phyloP scores from a whole-genome alignment of 805 yeast species.

The Diddensiella caesifluorescens region DNA sequence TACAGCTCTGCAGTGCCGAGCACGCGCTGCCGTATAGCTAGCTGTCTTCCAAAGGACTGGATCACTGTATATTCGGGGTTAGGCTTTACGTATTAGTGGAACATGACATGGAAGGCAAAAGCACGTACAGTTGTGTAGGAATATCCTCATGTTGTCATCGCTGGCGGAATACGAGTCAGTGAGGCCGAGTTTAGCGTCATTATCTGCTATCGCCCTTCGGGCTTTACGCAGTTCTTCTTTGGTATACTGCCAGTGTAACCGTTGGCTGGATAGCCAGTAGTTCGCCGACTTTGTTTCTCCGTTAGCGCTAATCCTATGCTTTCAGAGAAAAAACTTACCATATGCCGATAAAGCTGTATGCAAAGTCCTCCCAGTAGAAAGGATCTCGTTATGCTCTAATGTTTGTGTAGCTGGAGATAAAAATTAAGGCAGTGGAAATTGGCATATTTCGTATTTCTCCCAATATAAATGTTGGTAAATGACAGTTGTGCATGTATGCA shows the following conservation, averaged over 20 bases:
- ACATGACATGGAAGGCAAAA: not conserved
- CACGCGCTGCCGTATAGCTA: constrained; percentile 75
- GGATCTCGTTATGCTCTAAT: too few species aligned
- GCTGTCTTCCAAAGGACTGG: constrained; percentile 69
- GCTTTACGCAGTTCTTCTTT: constrained; percentile 48
- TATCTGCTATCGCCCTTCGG: constrained; percentile 31
- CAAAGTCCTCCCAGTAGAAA: too few species aligned
- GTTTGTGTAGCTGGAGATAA: too few species aligned
- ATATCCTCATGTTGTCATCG: constrained; percentile 47
- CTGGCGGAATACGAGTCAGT: constrained; percentile 30
- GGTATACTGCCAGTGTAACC: constrained; percentile 75
- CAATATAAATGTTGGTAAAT: too few species aligned
- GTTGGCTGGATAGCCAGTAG: constrained; percentile 82
- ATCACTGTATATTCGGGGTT: constrained; percentile 37
- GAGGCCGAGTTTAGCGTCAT: constrained; percentile 33
- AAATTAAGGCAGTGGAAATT: too few species aligned
- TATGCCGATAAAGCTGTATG: too few species aligned
- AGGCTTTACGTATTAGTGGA: not conserved
- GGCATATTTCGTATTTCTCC: too few species aligned
- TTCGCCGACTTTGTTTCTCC: constrained; percentile 74
- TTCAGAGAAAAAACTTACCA: too few species aligned
- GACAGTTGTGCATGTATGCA: too few species aligned
- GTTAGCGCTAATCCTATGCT: too few species aligned
- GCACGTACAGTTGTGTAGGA: constrained; percentile 51
- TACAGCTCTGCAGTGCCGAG: constrained; percentile 87